Evolutionary conservation across 371 early-diverging fungal genomes (phyloP), one percentile per base, ranked within the genome.

Genomic region (Mucor plumbeus): DNA sequence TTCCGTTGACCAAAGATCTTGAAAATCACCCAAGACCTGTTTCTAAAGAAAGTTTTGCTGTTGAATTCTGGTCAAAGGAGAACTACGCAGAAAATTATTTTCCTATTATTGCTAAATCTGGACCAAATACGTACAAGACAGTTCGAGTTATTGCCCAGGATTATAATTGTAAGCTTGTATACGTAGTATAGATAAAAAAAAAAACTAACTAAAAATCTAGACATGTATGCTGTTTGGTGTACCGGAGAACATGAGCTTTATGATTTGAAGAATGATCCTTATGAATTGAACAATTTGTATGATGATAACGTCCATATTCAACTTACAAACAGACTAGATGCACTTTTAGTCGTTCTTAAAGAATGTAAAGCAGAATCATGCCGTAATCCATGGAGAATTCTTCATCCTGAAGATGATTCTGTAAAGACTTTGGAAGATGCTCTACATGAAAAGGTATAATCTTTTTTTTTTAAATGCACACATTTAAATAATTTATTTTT

Each of bases 201-300:
- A 1, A 6, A 26, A 1, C 17, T 35, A 61, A 17, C 41, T 3
- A 26, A 7, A 5, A 10, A 0, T n/a, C 13, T 43, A 75, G 79
- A 82, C 21, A 76, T 83, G 64, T 90, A 87, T 71, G 66, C 83
- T 19, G 82, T 82, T 9, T 87, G 87, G 87, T 90, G 88, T 70
- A 90, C 88, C 7, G 88, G 88, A 34, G 87, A 88, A 43, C 83
- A 82, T 61, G 88, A 90, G 66, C 70, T 88, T 19, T 88, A 87
- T 60, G 81, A 88, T 58, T 62, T 87, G 34, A 78, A 78, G 35
- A 64, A 76, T 13, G 90, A 90, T 44, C 90, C 90, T 15, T 86
- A 87, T 71, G 85, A 88, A 69, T 40, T 83, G 43, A 64, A 77
- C 9, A 87, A 90, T 62, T 60, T 81, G 21, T 85, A 86, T 68